Evolutionary conservation across 2,329 filamentous ascomycete genomes (phyloP), one percentile per base, ranked within the genome.

Genomic region (Penicillium freii): DNA sequence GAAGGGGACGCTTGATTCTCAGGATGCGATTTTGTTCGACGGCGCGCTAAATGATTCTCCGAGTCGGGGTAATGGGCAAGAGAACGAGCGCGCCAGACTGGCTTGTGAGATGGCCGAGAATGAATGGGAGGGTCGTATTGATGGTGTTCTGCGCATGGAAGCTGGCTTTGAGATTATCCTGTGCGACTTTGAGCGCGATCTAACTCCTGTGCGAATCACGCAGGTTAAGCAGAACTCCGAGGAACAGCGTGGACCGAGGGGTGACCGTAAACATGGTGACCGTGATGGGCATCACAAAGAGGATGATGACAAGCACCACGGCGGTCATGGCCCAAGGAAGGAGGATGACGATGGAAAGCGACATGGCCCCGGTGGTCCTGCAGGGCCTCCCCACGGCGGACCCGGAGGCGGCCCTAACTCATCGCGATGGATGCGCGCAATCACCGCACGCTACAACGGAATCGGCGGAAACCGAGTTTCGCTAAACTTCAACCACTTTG

Each of bases 131-230:
- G 69, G 69, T 31, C 73, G 74, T 15, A 75, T 89, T n/a, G 84
- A 89, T 64, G 86, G 85, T 0, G 77, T 89, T 23, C 71, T 90
- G 2, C 81, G 87, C 11, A 87, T 87, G 80, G 88, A 91, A 66
- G 80, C 81, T 19, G 88, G 88, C 0, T 90, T 90, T 62, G 88
- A 91, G 70, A 78, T 89, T 52, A 87, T 90, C 49, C 76, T 87
- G 21, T 91, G 87, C 69, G 76, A 86, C 52, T 90, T 91, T 60
- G 71, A 70, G 34, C 66, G 73, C 13, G 67, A 77, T 61, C 62
- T 81, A 1, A 66, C 74, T 13, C 59, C 73, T 6, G 61, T 74
- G 7, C 65, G 69, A 6, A 73, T 77, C 21, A 70, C 64, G 10
- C 66, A 67, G 50, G 67, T 65, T 9, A 68, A 66, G 23, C 38